Evolutionary conservation across 2,329 filamentous ascomycete species (phyloP).

Genomic region (Emmonsiellopsis sp.): DNA sequence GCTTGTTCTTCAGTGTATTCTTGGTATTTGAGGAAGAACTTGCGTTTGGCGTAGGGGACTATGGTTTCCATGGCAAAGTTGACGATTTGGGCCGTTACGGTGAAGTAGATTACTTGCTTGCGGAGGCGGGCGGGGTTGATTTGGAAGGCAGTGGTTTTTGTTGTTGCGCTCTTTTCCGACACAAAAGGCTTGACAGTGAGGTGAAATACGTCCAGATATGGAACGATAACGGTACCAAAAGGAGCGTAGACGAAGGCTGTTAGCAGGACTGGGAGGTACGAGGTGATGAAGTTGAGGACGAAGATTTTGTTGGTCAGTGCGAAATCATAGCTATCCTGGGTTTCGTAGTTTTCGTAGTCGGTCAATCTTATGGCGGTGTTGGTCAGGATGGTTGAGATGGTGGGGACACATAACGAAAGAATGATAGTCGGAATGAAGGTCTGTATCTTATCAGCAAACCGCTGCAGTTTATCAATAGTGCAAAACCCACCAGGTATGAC

Average conservation of each 20-base stretch:
- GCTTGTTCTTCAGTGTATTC: conserved; percentile 51
- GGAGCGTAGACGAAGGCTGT: conserved; percentile 93
- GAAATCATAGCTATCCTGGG: conserved; percentile 69
- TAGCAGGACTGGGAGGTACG: conserved; percentile 83
- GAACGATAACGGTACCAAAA: conserved; percentile 73
- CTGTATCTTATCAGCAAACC: conserved; percentile 32
- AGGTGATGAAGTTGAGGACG: conserved; percentile 92
- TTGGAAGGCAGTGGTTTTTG: conserved; percentile 50
- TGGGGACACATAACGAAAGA: conserved; percentile 70
- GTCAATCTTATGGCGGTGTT: conserved; percentile 67
- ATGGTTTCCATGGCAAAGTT: conserved; percentile 77
- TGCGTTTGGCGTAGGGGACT: conserved; percentile 74
- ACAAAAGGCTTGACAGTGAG: conserved; percentile 65
- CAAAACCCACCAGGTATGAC: conserved; percentile 58
- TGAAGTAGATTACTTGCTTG: conserved; percentile 67
- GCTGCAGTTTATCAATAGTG: background rate
- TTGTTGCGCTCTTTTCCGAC: conserved; percentile 27
- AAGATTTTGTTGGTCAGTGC: conserved; percentile 89
- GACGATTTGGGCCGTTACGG: conserved; percentile 72
- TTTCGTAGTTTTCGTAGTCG: conserved; percentile 85
- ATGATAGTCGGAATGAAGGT: conserved; percentile 82
- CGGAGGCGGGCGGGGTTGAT: conserved; percentile 82
- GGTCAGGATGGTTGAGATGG: conserved; percentile 66
- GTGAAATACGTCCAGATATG: conserved; percentile 75
- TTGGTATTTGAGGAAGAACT: conserved; percentile 68